These are phyloP conservation scores for Castanea crenata DNA, from an alignment of 306 rosid genomes.

Conservation along the genomic window DNA sequence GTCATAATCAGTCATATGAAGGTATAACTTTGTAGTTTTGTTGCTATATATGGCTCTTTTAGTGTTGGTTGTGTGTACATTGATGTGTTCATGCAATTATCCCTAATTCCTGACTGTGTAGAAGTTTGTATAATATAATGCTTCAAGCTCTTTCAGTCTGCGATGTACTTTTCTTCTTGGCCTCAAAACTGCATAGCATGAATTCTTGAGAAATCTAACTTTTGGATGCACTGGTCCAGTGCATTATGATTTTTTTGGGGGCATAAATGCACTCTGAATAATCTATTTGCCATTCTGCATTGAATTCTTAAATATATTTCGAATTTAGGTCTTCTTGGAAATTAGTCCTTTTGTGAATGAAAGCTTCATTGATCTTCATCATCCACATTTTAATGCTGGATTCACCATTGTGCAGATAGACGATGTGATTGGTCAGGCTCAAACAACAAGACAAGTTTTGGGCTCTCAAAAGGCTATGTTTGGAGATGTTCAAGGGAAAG, in stretches of 20 bases:
- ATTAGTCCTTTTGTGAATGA: neutral
- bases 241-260: no score
- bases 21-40: neutral
- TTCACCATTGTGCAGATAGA: slow-evolving; percentile 61
- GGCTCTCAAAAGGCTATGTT: slow-evolving; percentile 82
- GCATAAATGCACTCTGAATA: neutral
- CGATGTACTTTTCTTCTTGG: neutral
- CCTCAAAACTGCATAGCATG: neutral
- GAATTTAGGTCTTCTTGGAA: neutral
- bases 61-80: neutral
- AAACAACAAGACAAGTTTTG: slow-evolving; percentile 81
- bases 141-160: neutral
- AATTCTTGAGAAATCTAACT: neutral
- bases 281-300: neutral
- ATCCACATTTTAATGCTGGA: neutral
- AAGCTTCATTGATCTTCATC: neutral
- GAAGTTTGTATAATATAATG: neutral
- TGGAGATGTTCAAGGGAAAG: slow-evolving; percentile 98
- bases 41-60: neutral
- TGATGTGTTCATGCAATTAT: neutral
- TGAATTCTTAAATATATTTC: neutral
- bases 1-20: neutral
- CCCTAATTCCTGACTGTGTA: neutral
- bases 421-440: slow-evolving; percentile 99
- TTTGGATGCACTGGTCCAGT: no score